Percentiles rank a stretch among this genome's conserved stretches.
Conservation (phyloP, 331 rosid species). For the Malus hybrid region DNA sequence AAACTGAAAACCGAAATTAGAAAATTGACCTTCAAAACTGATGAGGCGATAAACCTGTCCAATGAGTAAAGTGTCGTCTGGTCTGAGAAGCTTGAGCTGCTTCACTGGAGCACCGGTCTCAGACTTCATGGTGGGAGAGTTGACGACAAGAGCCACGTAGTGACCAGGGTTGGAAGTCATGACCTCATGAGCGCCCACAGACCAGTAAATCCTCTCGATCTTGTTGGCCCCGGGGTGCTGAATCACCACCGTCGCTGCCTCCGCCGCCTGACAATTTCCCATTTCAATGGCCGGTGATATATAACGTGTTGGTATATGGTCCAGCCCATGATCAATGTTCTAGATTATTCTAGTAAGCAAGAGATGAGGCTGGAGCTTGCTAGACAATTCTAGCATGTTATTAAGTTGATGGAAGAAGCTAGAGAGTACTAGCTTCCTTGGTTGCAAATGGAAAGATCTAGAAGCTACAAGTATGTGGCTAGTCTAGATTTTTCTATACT, state of each 20-base stretch:
- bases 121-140: constrained; percentile 40
- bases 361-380: no score
- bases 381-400: no score
- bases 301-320: no score
- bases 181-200: constrained; percentile 60
- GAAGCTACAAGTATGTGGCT: no score
- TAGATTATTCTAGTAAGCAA: no score
- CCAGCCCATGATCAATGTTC: no score
- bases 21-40: constrained; percentile 59
- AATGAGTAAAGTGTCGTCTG: constrained; percentile 69
- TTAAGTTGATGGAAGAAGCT: no score
- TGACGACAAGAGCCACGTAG: constrained; percentile 62
- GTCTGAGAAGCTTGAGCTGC: constrained; percentile 89
- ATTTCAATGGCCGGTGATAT: constrained; percentile 2
- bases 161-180: constrained; percentile 80
- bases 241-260: constrained; percentile 76
- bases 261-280: constrained; percentile 98
- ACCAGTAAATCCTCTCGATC: constrained; percentile 73
- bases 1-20: neutral
- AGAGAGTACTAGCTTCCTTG: no score
- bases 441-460: no score
- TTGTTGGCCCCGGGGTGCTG: constrained; percentile 62
- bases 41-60: constrained; percentile 84
- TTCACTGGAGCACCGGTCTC: constrained; percentile 50
- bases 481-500: no score